Conservation (phyloP, 75 land plant genomes). For the Pseudotsuga menziesii region DNA sequence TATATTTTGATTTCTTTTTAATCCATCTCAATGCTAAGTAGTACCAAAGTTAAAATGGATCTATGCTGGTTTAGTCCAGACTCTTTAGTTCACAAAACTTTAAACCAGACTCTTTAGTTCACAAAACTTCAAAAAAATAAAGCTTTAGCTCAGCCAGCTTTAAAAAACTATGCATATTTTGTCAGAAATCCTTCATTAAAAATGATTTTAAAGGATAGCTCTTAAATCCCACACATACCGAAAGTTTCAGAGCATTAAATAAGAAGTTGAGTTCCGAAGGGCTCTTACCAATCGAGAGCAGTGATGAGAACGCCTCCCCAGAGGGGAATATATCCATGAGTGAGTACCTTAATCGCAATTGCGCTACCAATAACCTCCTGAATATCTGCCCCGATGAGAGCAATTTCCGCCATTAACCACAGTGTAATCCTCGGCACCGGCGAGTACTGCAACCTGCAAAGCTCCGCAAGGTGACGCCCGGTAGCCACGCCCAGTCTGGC, state of each 20-base stretch:
- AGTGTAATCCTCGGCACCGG: constrained; percentile 49
- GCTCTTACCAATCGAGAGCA: constrained; percentile 58
- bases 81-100: no score
- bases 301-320: constrained; percentile 92
- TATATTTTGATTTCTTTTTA: no score
- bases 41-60: no score
- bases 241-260: not conserved
- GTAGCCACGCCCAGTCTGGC: constrained; percentile 93
- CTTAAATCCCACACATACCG: not conserved
- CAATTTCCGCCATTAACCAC: constrained; percentile 92
- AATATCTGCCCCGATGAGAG: constrained; percentile 90
- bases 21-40: no score
- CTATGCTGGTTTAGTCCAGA: no score
- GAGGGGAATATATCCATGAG: constrained; percentile 75
- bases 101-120: no score
- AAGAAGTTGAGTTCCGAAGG: not conserved
- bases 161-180: no score
- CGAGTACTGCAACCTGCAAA: constrained; percentile 83
- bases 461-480: constrained; percentile 84
- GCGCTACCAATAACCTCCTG: constrained; percentile 98
- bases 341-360: constrained; percentile 78
- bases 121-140: no score
- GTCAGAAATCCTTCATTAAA: no score
- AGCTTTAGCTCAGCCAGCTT: no score
- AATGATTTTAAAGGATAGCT: no score